Base-by-base conservation (phyloP, 2,329 filamentous ascomycete species). In the Sclerotinia nivalis region DNA sequence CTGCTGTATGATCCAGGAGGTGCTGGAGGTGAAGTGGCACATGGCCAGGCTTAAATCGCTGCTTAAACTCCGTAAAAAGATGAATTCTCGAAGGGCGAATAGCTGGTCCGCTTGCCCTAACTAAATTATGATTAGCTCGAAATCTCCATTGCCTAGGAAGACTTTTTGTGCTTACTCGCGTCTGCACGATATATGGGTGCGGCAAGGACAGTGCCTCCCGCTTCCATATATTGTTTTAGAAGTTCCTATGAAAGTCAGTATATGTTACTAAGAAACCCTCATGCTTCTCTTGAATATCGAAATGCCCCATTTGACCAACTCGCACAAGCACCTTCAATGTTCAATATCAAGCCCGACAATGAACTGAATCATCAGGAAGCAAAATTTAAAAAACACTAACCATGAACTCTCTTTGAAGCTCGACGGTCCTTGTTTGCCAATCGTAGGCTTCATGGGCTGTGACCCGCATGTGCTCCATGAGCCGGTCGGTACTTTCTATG, bases 11-110 rank as follows among this genome's bases (percentile, higher is more conserved):
- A 9, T 58, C 31, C 8, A 40, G 31, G 0, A 59, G 56, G 18
- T 59, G 8, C 56, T 59, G 56, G 13, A 59, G 56, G 18, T 59
- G 22, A 4, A 31, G 55, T 58, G 28, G 31, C 28, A 34, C 31
- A 8, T 22, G 12, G 20, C 55, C 55, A 20, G 55, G 25, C 37
- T 12, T 20, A 31, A 37, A 58, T 40, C 55, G 8, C 31, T 37
- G 34, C 25, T 58, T 37, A 10, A 58, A 58, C 31, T 31, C 18
- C 55, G 55, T 34, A 10, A 58, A 31, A 20, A 37, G 6, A 12
- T 58, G 55, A 58, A 58, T 22, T 22, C 55, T 58, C 28, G 55
- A 58, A 13, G 55, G 55, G 55, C 55, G 55, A 37, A 58, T 37
- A 12, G 55, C 55, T 6, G 31, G 55, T 58, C 55, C 55, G 31